phyloP scores from a whole-genome alignment of 495 filamentous ascomycete species.

The Sordaria brevicollis region DNA sequence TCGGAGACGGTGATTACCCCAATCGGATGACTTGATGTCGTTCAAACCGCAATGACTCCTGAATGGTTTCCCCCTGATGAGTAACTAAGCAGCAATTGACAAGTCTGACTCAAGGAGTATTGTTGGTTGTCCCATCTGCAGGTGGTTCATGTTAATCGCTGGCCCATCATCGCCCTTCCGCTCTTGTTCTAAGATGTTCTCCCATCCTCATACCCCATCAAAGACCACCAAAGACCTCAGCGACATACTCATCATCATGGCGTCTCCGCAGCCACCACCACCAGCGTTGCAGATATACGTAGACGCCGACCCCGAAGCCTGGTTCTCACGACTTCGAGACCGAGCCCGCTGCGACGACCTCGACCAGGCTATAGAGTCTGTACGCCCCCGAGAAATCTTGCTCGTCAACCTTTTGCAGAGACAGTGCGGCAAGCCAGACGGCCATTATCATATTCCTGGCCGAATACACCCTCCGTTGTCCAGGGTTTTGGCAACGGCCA shows the following conservation, averaged over 20 bases:
- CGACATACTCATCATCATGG: neutral
- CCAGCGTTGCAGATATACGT: neutral
- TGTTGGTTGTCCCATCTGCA: neutral
- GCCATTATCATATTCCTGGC: neutral
- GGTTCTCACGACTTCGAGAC: neutral
- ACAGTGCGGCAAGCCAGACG: neutral
- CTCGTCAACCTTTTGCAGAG: neutral
- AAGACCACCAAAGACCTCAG: neutral
- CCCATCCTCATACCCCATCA: neutral
- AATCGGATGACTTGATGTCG: no score
- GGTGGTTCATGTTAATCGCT: neutral
- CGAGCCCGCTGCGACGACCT: neutral
- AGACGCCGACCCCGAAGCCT: neutral
- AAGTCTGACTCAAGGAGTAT: neutral
- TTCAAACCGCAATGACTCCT: neutral
- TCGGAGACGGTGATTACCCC: no score
- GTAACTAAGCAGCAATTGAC: neutral
- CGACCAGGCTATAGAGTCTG: neutral
- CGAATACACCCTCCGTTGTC: neutral
- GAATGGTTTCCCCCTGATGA: neutral
- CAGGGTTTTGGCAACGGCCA: neutral
- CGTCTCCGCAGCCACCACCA: neutral
- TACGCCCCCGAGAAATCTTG: neutral
- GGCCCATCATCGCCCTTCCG: neutral
- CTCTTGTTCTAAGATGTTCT: neutral